Percentiles rank a stretch among this genome's conserved stretches.
Evolutionary conservation across 306 rosid genomes (phyloP).

Genomic region (Cercis canadensis): DNA sequence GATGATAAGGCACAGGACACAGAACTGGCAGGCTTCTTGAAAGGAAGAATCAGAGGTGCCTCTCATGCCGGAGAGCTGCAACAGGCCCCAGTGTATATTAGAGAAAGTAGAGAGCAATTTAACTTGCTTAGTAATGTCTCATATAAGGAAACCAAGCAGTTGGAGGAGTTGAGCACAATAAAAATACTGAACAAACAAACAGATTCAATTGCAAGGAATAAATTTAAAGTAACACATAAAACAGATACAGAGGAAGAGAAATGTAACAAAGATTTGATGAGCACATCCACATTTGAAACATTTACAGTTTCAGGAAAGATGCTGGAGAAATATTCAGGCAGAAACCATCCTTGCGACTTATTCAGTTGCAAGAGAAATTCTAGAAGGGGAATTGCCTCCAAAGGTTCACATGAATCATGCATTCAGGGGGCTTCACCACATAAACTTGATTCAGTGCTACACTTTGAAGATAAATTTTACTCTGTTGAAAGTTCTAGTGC

Average conservation of each 20-base stretch:
- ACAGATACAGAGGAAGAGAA: slow-evolving; percentile 43
- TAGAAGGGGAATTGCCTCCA: slow-evolving; percentile 29
- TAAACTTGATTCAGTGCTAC: slow-evolving; percentile 32
- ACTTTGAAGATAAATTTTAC: slow-evolving; percentile 28
- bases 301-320: slow-evolving; percentile 40
- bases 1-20: slow-evolving; percentile 34
- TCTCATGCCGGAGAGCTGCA: slow-evolving; percentile 36
- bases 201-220: slow-evolving; percentile 33
- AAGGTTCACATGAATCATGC: slow-evolving; percentile 22
- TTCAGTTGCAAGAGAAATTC: slow-evolving; percentile 24
- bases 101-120: slow-evolving; percentile 29
- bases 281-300: slow-evolving; percentile 33
- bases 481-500: slow-evolving; percentile 50
- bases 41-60: slow-evolving; percentile 24
- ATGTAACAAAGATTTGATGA: slow-evolving; percentile 29
- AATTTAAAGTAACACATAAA: slow-evolving; percentile 30
- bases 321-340: slow-evolving; percentile 31
- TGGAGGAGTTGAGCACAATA: slow-evolving; percentile 38
- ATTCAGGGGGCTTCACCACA: slow-evolving; percentile 40
- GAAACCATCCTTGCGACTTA: slow-evolving; percentile 22
- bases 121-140: slow-evolving; percentile 25
- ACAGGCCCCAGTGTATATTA: slow-evolving; percentile 19
- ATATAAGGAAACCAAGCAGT: slow-evolving; percentile 21
- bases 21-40: slow-evolving; percentile 14
- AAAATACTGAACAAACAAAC: slow-evolving; percentile 32